Evolutionary conservation across 2,329 filamentous ascomycete genomes (phyloP).

Genomic region (Cytospora paraplurivora): DNA sequence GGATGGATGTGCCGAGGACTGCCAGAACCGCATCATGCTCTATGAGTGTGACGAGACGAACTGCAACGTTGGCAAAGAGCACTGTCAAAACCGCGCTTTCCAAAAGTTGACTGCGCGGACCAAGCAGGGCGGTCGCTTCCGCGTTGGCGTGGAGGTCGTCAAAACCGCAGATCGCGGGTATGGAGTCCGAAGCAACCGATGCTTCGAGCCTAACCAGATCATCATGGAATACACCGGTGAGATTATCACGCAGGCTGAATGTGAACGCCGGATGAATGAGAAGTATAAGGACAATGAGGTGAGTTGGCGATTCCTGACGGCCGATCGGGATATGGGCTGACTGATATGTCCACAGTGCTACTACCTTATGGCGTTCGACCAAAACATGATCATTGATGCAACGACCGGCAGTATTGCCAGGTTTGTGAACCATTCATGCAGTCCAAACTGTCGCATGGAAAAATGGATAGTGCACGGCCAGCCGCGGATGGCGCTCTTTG

Average conservation of each 20-base stretch:
- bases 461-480: constrained; percentile 96
- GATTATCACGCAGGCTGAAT: constrained; percentile 94
- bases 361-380: constrained; percentile 97
- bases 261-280: constrained; percentile 89
- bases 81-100: constrained; percentile 87
- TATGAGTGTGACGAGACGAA: constrained; percentile 94
- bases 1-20: constrained; percentile 83
- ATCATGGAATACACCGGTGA: constrained; percentile 99
- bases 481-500: constrained; percentile 95
- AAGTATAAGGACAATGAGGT: constrained; percentile 94
- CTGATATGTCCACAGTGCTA: constrained; percentile 67
- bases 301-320: constrained; percentile 36
- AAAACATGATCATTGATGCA: constrained; percentile 98
- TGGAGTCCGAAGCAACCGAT: constrained; percentile 87
- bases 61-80: constrained; percentile 73
- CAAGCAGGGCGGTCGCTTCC: constrained; percentile 79
- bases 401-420: constrained; percentile 94
- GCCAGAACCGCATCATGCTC: constrained; percentile 94
- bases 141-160: constrained; percentile 92
- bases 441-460: constrained; percentile 95
- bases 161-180: constrained; percentile 88
- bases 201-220: constrained; percentile 86
- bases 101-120: constrained; percentile 74
- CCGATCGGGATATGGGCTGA: neutral
- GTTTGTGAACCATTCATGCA: constrained; percentile 97